Evolutionary conservation across 805 yeast species (phyloP).

Genomic region (Hanseniaspora valbyensis): DNA sequence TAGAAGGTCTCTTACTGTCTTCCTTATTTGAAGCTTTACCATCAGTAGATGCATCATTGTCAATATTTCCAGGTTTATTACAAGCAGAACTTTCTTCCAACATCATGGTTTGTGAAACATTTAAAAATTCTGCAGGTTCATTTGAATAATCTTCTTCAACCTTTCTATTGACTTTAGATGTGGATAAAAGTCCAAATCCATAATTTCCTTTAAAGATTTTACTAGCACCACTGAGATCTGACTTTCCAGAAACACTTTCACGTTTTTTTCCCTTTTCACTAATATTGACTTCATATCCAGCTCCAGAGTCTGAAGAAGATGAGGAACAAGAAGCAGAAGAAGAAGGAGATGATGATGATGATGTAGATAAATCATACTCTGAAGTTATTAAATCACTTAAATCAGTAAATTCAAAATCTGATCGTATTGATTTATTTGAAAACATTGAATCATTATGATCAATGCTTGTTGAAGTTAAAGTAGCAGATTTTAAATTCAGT

Average conservation of each 20-base stretch:
- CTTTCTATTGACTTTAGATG: constrained; percentile 24
- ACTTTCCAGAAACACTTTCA: not conserved
- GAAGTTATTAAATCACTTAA: constrained; percentile 3
- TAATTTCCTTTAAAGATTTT: constrained; percentile 7
- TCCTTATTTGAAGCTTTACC: constrained; percentile 14
- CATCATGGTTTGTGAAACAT: not conserved
- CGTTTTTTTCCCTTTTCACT: not conserved
- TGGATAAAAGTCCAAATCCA: constrained; percentile 25
- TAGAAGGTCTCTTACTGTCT: not conserved
- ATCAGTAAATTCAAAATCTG: not conserved
- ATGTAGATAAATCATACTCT: constrained; percentile 11
- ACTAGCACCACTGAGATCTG: not conserved
- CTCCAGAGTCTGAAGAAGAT: not conserved
- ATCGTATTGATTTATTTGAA: not conserved
- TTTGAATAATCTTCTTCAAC: constrained; percentile 23
- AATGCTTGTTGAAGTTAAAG: not conserved
- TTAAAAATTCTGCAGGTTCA: constrained; percentile 18
- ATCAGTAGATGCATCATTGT: not conserved
- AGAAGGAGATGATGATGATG: constrained; percentile 6
- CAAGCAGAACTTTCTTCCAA: too few species aligned
- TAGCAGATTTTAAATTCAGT: not conserved
- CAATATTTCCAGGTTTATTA: not conserved
- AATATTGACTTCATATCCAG: not conserved
- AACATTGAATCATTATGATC: not conserved
- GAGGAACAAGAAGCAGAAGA: not conserved